Base-by-base conservation (phyloP, 768 basidiomycete genomes). In the Exsudoporus frostii region DNA sequence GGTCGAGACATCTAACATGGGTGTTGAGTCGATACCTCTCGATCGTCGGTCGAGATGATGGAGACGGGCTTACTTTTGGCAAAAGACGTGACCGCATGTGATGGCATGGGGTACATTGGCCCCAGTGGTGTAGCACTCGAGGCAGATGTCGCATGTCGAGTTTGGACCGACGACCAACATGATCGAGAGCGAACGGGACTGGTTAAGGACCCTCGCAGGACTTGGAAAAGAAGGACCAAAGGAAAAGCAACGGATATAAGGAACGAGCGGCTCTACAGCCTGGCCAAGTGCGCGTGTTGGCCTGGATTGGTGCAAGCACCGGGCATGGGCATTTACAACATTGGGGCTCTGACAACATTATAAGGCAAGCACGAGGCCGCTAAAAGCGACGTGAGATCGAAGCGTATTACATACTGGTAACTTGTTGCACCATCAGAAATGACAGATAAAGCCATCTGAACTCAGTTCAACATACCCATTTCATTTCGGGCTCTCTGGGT, bases 101-200 rank as follows among this genome's bases (percentile, higher is more conserved):
- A 89, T 85, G 45, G 81, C 78, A 62, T 84, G 81, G 46, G 87
- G 86, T 8, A 78, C 74, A 64, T 80, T 83, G 42, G 58, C 59
- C 45, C 79, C 79, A 48, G 66, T 66, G 45, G 74, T 75, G 65
- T 85, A 89, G 30, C 71, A 68, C 59, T 90, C 87, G 59, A 85
- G 76, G 71, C 88, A 90, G 63, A 90, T 79, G 71, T 90, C 88
- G 77, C 88, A 90, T 45, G 75, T 74, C 62, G 88, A 88, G 62
- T 78, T 78, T 55, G 80, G 65, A 61, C 80, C 79, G 66, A 87
- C 66, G 67, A 78, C 80, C 62, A 90, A 79, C 89, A 90, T 89
- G 71, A 69, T 71, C 42, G 48, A 57, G 51, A 45, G 48, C 33
- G 49, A 57, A 41, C 60, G 65, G 70, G 70, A 71, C 68, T 70